These are phyloP conservation scores for Penstemon eatonii DNA, from an alignment of 257 asterid species.

Conservation along the genomic window DNA sequence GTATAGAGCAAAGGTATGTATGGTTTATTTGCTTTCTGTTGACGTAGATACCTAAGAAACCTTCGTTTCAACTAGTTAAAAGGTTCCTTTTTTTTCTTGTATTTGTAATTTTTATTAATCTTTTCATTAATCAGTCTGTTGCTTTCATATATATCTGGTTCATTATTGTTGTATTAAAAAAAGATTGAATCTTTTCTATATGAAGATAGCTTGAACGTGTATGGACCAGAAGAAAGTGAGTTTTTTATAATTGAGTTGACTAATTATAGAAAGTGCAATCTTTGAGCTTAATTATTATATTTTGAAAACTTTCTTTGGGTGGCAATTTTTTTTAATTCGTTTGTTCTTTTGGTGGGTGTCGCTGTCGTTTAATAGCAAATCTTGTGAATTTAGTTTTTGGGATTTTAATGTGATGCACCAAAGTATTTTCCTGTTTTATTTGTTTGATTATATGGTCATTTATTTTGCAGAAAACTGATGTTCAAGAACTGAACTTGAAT, in stretches of 20 bases:
- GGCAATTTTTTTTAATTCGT: constrained; percentile 12
- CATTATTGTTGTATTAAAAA: constrained; percentile 21
- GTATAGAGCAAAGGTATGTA: too few species aligned
- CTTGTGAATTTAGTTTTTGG: constrained; percentile 5
- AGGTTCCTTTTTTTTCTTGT: constrained; percentile 20
- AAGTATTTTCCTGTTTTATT: constrained; percentile 13
- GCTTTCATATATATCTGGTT: constrained; percentile 35
- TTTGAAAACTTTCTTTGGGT: constrained; percentile 27
- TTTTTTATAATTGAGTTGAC: constrained; percentile 45
- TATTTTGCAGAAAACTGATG: constrained; percentile 49
- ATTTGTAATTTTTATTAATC: not conserved
- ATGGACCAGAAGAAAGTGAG: constrained; percentile 41
- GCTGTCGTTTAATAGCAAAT: constrained; percentile 16
- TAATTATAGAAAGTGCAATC: constrained; percentile 34
- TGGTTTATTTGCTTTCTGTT: too few species aligned
- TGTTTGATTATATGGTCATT: constrained; percentile 27
- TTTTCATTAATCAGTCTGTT: constrained; percentile 10
- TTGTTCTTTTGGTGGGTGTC: constrained; percentile 27
- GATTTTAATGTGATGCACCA: constrained; percentile 18
- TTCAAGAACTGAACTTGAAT: constrained; percentile 32
- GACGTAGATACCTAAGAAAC: not conserved
- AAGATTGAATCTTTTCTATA: constrained; percentile 29
- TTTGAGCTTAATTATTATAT: constrained; percentile 24
- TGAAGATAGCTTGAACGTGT: constrained; percentile 51
- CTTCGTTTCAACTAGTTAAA: constrained; percentile 27